A percentile compares a stretch with the other conserved stretches of the same genome.
phyloP scores from a whole-genome alignment of 2,329 filamentous ascomycete genomes.

The Trichoderma atroviride region DNA sequence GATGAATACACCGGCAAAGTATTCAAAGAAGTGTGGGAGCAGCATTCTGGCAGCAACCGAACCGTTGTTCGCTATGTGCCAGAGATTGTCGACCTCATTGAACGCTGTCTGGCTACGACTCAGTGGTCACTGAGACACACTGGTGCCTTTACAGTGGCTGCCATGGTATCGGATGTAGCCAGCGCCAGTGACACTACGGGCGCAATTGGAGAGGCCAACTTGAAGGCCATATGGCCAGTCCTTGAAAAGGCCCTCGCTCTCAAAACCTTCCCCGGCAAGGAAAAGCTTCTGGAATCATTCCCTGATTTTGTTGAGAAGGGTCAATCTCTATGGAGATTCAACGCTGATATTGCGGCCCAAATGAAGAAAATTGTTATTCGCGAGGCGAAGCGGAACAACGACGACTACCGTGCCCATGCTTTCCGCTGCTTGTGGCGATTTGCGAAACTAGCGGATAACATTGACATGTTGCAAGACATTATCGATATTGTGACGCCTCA shows the following conservation, averaged over 20 bases:
- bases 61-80: constrained; percentile 80
- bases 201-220: constrained; percentile 61
- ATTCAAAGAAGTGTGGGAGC: constrained; percentile 85
- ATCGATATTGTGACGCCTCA: constrained; percentile 64
- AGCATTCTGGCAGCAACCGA: constrained; percentile 83
- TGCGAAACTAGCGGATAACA: constrained; percentile 65
- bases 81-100: constrained; percentile 75
- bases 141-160: constrained; percentile 77
- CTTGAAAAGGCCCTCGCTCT: constrained; percentile 80
- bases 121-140: constrained; percentile 93
- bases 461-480: constrained; percentile 71
- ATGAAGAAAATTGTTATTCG: constrained; percentile 80
- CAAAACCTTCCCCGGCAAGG: constrained; percentile 93
- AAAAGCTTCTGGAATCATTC: constrained; percentile 78
- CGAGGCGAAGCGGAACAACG: constrained; percentile 90
- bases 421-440: constrained; percentile 74
- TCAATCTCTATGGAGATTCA: constrained; percentile 58
- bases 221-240: constrained; percentile 75
- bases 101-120: constrained; percentile 71
- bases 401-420: constrained; percentile 77
- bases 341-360: constrained; percentile 58
- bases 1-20: constrained; percentile 77
- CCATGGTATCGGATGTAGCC: constrained; percentile 68
- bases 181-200: constrained; percentile 59
- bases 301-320: constrained; percentile 74